Evolutionary conservation across 2,329 filamentous ascomycete species (phyloP).

Genomic region (Fusarium oxysporum): DNA sequence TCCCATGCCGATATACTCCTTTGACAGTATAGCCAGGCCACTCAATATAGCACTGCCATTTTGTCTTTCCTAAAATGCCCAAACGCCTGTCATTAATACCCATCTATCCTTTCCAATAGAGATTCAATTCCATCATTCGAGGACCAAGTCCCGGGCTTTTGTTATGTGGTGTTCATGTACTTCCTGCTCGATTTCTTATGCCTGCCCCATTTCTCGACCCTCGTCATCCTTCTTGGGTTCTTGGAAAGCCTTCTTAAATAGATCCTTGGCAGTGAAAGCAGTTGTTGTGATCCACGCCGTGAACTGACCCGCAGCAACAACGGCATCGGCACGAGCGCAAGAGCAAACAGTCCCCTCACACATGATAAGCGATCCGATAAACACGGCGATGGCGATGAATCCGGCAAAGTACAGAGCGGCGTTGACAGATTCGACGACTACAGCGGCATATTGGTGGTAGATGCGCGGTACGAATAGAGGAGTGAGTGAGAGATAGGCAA

Average conservation of each 20-base stretch:
- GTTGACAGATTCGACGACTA: slow-evolving; percentile 64
- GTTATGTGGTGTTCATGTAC: neutral
- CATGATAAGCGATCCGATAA: slow-evolving; percentile 66
- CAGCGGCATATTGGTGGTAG: slow-evolving; percentile 61
- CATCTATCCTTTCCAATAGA: slow-evolving; percentile 13
- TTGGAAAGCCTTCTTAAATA: slow-evolving; percentile 58
- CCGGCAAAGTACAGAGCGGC: slow-evolving; percentile 69
- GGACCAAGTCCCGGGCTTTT: neutral
- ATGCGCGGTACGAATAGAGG: slow-evolving; percentile 59
- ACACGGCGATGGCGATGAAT: slow-evolving; percentile 68
- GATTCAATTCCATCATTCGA: slow-evolving; percentile 3
- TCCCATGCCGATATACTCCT: slow-evolving; percentile 35
- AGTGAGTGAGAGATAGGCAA: slow-evolving; percentile 64
- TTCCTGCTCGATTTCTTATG: slow-evolving; percentile 20
- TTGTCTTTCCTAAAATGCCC: slow-evolving; percentile 23
- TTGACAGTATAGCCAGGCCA: slow-evolving; percentile 30
- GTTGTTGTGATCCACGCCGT: slow-evolving; percentile 64
- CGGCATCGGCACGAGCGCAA: slow-evolving; percentile 65
- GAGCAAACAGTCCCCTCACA: slow-evolving; percentile 69
- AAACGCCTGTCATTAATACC: slow-evolving; percentile 39
- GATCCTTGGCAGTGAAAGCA: slow-evolving; percentile 58
- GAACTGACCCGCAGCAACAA: slow-evolving; percentile 66
- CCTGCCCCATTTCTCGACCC: slow-evolving; percentile 54
- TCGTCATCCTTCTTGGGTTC: slow-evolving; percentile 44
- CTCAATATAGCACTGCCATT: slow-evolving; percentile 23